Percentiles rank a stretch among this genome's conserved stretches.
phyloP scores from a whole-genome alignment of 140 eudicot species.

The Flaveria floridana region DNA sequence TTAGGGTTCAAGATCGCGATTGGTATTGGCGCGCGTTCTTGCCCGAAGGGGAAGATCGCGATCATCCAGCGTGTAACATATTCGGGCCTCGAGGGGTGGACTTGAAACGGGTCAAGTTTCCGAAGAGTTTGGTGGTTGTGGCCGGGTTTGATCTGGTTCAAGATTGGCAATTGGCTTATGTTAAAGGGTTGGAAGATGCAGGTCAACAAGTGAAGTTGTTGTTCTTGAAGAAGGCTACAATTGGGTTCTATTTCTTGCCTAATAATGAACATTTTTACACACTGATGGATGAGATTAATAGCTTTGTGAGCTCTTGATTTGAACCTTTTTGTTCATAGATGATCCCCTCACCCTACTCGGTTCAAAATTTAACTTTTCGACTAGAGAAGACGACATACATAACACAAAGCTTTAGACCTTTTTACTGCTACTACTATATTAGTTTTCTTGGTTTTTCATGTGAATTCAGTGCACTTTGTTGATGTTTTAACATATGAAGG shows the following conservation, averaged over 20 bases:
- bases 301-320: slow-evolving; percentile 56
- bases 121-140: slow-evolving; percentile 61
- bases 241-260: slow-evolving; percentile 95
- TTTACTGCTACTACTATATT: slow-evolving; percentile 16
- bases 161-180: slow-evolving; percentile 93
- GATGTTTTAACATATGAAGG: too few species aligned
- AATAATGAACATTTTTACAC: slow-evolving; percentile 79
- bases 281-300: slow-evolving; percentile 80
- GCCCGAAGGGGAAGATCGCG: slow-evolving; percentile 79
- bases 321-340: slow-evolving; percentile 6
- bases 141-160: slow-evolving; percentile 81
- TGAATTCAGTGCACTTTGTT: too few species aligned
- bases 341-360: neutral
- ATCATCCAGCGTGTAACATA: slow-evolving; percentile 80
- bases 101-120: slow-evolving; percentile 44
- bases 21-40: slow-evolving; percentile 89
- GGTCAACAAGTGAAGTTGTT: slow-evolving; percentile 66
- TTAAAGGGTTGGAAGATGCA: slow-evolving; percentile 58
- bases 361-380: neutral
- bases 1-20: slow-evolving; percentile 70
- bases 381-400: slow-evolving; percentile 41
- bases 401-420: slow-evolving; percentile 61
- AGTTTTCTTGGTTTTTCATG: neutral
- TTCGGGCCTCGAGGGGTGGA: slow-evolving; percentile 57
- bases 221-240: slow-evolving; percentile 73